phyloP scores from a whole-genome alignment of 345 rosid genomes.

The Ailanthus altissimus region DNA sequence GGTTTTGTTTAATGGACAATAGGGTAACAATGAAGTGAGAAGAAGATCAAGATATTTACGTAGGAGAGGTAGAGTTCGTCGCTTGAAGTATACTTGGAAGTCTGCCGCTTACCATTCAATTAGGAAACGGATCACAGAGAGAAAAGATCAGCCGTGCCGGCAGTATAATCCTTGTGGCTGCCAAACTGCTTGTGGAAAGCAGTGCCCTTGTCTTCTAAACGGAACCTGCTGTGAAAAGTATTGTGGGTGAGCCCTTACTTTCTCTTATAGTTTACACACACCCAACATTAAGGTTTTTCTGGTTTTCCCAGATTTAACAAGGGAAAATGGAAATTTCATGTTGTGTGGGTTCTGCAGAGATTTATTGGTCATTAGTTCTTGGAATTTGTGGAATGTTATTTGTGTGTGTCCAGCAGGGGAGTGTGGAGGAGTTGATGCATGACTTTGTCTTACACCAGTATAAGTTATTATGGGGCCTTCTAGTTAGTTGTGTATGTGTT shows the following conservation, averaged over 20 bases:
- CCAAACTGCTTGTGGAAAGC: slow-evolving; percentile 91
- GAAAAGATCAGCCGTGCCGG: slow-evolving; percentile 98
- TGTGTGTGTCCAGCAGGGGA: background rate
- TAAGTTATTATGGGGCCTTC: slow-evolving; percentile 7
- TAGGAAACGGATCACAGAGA: slow-evolving; percentile 84
- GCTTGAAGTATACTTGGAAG: slow-evolving; percentile 98
- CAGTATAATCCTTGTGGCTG: slow-evolving; percentile 98
- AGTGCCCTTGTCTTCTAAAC: slow-evolving; percentile 81
- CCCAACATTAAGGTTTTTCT: background rate
- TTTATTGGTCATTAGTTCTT: background rate
- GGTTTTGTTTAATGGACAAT: slow-evolving; percentile 25
- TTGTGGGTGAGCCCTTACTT: slow-evolving; percentile 77
- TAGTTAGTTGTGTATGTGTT: background rate
- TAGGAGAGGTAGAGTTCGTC: slow-evolving; percentile 93
- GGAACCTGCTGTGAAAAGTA: slow-evolving; percentile 99
- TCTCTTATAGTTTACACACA: slow-evolving; percentile 7
- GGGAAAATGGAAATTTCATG: background rate
- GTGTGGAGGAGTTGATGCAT: background rate
- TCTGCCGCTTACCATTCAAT: slow-evolving; percentile 98
- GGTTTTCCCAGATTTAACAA: background rate
- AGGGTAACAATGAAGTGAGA: slow-evolving; percentile 82
- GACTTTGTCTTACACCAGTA: background rate
- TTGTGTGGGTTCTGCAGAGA: background rate
- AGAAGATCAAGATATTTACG: slow-evolving; percentile 95
- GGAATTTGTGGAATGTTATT: background rate